Evolutionary conservation across 2,329 filamentous ascomycete genomes (phyloP).

Genomic region (Ascochyta koolunga): DNA sequence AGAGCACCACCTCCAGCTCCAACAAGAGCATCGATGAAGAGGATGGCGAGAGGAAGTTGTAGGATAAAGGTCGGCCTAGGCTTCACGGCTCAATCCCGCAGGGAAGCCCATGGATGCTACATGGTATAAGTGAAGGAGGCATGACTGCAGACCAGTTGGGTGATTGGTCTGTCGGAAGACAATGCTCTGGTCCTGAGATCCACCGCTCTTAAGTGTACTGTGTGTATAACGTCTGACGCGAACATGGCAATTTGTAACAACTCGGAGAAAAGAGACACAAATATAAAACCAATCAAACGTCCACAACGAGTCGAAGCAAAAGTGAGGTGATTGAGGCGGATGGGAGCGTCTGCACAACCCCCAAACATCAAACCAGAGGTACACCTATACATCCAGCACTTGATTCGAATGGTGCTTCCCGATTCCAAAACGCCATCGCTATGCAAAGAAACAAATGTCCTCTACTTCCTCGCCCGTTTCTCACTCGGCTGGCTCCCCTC

Average conservation of each 20-base stretch:
- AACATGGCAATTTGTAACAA: slow-evolving; percentile 27
- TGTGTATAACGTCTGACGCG: slow-evolving; percentile 34
- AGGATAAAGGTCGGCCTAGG: slow-evolving; percentile 21
- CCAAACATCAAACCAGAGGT: neutral
- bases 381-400: neutral
- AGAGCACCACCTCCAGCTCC: slow-evolving; percentile 60
- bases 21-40: slow-evolving; percentile 64
- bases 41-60: slow-evolving; percentile 55
- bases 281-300: neutral
- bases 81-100: slow-evolving; percentile 13
- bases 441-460: neutral
- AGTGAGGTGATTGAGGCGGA: neutral
- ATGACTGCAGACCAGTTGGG: slow-evolving; percentile 30
- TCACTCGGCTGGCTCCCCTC: slow-evolving; percentile 46
- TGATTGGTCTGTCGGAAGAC: slow-evolving; percentile 29
- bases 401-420: neutral
- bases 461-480: slow-evolving; percentile 43
- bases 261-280: slow-evolving; percentile 11
- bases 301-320: neutral
- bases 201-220: slow-evolving; percentile 21
- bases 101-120: slow-evolving; percentile 14
- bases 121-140: slow-evolving; percentile 3
- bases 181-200: slow-evolving; percentile 10
- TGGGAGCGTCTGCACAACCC: neutral
- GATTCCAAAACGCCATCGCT: slow-evolving; percentile 1